These are phyloP conservation scores for Globisporangium iwayamae DNA, from an alignment of 352 stramenopile genomes.

Conservation along the genomic window DNA sequence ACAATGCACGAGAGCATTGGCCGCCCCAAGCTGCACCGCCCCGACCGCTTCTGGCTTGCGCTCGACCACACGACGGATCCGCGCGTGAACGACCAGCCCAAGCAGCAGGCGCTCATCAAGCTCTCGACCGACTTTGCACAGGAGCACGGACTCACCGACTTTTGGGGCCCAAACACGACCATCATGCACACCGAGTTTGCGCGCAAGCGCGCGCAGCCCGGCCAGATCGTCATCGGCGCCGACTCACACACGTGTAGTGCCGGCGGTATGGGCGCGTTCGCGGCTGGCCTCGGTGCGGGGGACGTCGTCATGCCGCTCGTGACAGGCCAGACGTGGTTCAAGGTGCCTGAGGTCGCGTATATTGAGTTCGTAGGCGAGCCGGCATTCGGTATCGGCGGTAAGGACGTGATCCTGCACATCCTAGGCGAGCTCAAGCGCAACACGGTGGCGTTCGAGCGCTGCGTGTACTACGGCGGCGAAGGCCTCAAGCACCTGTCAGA, in stretches of 20 bases:
- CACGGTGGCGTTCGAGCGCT: conserved; percentile 78
- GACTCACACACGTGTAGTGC: conserved; percentile 77
- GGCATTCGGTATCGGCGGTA: conserved; percentile 70
- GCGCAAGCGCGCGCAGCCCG: conserved; percentile 71
- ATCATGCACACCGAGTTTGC: conserved; percentile 88
- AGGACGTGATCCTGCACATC: conserved; percentile 81
- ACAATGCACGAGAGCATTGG: conserved; percentile 76
- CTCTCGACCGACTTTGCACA: conserved; percentile 75
- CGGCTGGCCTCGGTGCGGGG: conserved; percentile 60
- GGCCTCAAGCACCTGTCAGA: conserved; percentile 65
- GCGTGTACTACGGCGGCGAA: conserved; percentile 69
- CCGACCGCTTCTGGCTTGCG: conserved; percentile 81
- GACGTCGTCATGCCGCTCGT: conserved; percentile 84
- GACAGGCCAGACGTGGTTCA: conserved; percentile 84
- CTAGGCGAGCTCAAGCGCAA: conserved; percentile 78
- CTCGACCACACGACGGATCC: conserved; percentile 82
- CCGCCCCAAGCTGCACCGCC: conserved; percentile 60
- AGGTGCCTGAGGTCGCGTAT: conserved; percentile 71
- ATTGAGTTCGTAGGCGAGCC: conserved; percentile 77
- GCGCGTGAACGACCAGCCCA: conserved; percentile 71
- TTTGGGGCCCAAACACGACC: conserved; percentile 78
- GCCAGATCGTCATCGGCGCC: conserved; percentile 81
- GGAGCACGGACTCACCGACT: conserved; percentile 68
- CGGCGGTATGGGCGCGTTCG: conserved; percentile 75
- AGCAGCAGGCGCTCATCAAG: conserved; percentile 79